Percentiles rank a stretch among this genome's conserved stretches.
These are phyloP conservation scores for Phytophthora sojae DNA, from an alignment of 352 stramenopile genomes.

Conservation along the genomic window DNA sequence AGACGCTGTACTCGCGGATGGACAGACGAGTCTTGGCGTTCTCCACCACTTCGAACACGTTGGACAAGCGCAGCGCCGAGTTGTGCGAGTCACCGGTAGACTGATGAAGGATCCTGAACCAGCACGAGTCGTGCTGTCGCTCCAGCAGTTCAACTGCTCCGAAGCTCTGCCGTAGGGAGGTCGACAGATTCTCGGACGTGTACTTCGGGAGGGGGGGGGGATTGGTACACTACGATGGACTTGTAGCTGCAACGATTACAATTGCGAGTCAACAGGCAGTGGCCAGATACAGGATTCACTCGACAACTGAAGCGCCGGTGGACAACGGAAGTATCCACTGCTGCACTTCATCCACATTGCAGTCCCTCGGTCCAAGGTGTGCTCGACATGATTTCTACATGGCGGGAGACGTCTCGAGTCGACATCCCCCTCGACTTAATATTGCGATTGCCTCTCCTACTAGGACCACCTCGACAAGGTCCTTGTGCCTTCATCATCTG, in stretches of 20 bases:
- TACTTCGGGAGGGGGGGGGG: too few species aligned
- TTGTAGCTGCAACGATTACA: too few species aligned
- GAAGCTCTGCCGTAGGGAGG: slow-evolving; percentile 55
- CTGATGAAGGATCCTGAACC: slow-evolving; percentile 63
- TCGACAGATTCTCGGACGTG: slow-evolving; percentile 43
- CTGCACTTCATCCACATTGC: too few species aligned
- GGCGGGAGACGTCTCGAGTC: too few species aligned
- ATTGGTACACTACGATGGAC: too few species aligned
- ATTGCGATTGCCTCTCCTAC: too few species aligned
- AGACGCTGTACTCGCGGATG: slow-evolving; percentile 89
- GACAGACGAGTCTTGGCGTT: slow-evolving; percentile 38
- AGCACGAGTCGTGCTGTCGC: slow-evolving; percentile 74
- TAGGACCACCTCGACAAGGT: too few species aligned
- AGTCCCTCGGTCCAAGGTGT: neutral
- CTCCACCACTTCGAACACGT: slow-evolving; percentile 83
- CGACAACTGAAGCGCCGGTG: neutral
- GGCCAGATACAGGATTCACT: neutral
- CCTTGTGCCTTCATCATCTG: too few species aligned
- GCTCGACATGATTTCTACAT: neutral
- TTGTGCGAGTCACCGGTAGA: slow-evolving; percentile 1
- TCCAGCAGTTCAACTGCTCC: slow-evolving; percentile 53
- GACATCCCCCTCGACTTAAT: too few species aligned
- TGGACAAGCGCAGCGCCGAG: slow-evolving; percentile 51
- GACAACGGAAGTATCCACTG: neutral
- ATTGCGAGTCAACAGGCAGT: too few species aligned